Base-by-base conservation (phyloP, 768 basidiomycete species). In the Cystofilobasidium ferigula region DNA sequence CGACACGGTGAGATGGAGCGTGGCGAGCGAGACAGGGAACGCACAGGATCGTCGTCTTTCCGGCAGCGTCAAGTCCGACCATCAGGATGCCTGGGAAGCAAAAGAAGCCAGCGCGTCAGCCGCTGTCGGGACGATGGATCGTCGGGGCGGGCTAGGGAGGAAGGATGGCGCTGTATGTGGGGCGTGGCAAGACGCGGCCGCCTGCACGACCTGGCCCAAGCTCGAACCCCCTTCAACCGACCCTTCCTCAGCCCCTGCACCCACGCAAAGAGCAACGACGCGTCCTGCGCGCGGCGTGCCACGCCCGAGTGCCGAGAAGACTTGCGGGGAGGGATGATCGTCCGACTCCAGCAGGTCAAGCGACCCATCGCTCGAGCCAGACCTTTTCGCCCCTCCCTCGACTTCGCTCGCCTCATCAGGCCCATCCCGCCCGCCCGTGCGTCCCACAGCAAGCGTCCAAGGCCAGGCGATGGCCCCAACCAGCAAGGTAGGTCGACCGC, bases 61-160 rank as follows among this genome's bases (percentile, higher is more conserved):
- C 72, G 72, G 94, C 94, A 74, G 95, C 95, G 76, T 99, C 95
- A 74, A 99, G 89, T 80, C 95, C 95, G 76, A 99, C 94, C 94
- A 99, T 99, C 78, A 99, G 81, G 81, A 99, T 98, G 76, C 94
- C 93, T 95, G 74, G 1, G 18, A 40, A 26, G 22, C 22, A 14
- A 32, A 18, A 76, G 74, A 72, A 74, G n/a, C 34, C 61, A 69
- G 69, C 45, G 69, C 62, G 45, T 36, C 56, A 24, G 48, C n/a
- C 57, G 20, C 34, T 40, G 22, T 14, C 6, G 28, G 35, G 40
- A 7, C 3, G 32, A 34, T 69, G 71, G 70, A 62, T 79, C 89
- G 77, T 78, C 93, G 90, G 89, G 92, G 97, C 97, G 80, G 97
- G 4, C 93, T 84, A 86, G 92, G 82, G 93, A 93, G 79, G 89